Evolutionary conservation across 768 basidiomycete genomes (phyloP).

Genomic region (Asterophora parasitica): DNA sequence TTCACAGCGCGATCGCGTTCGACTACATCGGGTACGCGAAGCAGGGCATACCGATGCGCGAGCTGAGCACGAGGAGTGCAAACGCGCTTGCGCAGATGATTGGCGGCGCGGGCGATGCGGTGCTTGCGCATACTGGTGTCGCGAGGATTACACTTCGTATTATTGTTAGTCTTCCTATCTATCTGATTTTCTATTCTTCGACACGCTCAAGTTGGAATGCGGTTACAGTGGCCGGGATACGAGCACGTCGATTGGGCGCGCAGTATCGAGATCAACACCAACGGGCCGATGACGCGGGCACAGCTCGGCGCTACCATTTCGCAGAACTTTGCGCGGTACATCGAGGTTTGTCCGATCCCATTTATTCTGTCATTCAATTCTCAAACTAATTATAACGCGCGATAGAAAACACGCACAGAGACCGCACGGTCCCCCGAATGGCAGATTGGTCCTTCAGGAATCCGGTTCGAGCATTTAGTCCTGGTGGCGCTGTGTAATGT

Average conservation of each 20-base stretch:
- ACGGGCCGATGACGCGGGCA: conserved; percentile 36
- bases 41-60: too few relatives aligned
- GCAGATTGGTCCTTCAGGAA: conserved; percentile 28
- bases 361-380: not conserved
- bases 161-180: not conserved
- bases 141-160: conserved; percentile 17
- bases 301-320: conserved; percentile 36
- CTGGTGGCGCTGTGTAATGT: conserved; percentile 39
- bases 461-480: conserved; percentile 39
- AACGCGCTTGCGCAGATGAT: conserved; percentile 33
- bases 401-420: conserved; percentile 26
- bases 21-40: conserved; percentile 36
- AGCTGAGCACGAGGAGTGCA: conserved; percentile 32
- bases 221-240: conserved; percentile 54
- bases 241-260: conserved; percentile 36
- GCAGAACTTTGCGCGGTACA: conserved; percentile 30
- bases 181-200: too few relatives aligned
- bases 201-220: too few relatives aligned
- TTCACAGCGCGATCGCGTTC: conserved; percentile 31
- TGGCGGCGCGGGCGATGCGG: conserved; percentile 33
- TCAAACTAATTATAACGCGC: not conserved
- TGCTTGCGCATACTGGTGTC: conserved; percentile 32
- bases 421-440: conserved; percentile 24
- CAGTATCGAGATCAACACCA: conserved; percentile 29
- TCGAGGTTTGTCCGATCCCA: conserved; percentile 31